Evolutionary conservation across 176 grass and related monocot species (phyloP).

Genomic region (Ensete glaucum): DNA sequence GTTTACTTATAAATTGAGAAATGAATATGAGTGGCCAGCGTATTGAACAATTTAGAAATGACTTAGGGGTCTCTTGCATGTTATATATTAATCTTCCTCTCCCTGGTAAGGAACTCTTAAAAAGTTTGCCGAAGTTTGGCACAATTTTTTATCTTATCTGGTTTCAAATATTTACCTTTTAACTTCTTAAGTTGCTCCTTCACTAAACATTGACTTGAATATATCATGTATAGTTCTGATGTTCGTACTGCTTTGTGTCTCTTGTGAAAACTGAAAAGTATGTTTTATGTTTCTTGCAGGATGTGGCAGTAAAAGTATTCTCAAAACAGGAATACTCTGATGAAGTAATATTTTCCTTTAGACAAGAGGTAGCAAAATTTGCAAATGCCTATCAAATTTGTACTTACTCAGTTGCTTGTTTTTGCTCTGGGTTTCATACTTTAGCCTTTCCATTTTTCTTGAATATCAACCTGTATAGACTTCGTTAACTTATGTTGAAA

Average conservation of each 20-base stretch:
- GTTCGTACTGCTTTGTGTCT: not conserved
- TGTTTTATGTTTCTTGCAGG: slow-evolving; percentile 27
- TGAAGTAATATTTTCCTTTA: slow-evolving; percentile 72
- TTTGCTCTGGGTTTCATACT: not conserved
- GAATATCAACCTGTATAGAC: not conserved
- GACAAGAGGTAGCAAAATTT: slow-evolving; percentile 64
- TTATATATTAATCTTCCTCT: no score
- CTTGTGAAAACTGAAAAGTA: not conserved
- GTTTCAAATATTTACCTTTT: no score
- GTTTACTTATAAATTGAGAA: no score
- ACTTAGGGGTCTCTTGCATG: no score
- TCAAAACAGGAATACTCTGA: slow-evolving; percentile 97
- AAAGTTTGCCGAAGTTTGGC: no score
- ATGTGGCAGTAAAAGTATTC: slow-evolving; percentile 99
- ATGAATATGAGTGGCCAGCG: no score
- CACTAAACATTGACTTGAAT: no score
- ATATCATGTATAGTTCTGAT: not conserved
- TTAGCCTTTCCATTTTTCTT: not conserved
- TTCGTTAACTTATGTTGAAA: not conserved
- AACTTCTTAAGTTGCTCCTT: no score
- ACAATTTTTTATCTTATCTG: no score
- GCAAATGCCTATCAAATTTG: not conserved
- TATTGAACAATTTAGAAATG: no score
- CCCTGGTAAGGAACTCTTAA: no score
- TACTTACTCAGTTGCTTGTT: no score